Base-by-base conservation (phyloP, 2,329 filamentous ascomycete genomes). In the Escovopsis weberi region DNA sequence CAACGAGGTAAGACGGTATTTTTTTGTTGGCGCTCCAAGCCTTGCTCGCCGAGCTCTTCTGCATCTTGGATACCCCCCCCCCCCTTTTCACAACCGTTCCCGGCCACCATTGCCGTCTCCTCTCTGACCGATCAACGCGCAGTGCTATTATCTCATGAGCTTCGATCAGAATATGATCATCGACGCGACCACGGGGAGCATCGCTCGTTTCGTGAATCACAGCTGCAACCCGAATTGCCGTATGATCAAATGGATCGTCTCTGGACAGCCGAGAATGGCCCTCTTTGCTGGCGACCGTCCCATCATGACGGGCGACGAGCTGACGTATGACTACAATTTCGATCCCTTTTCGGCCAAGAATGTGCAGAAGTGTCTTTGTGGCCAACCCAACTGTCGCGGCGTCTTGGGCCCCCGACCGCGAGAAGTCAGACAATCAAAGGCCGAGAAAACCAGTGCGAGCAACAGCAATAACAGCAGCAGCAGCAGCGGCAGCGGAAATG, bases 161-260 rank as follows among this genome's bases (percentile, higher is more conserved):
- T 95, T 96, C 58, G 88, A 96, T 57, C 87, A 95, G 61, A 91
- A 93, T 61, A 91, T 96, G 79, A 94, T 96, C 54, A 94, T 98
- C 50, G 91, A 98, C 65, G 91, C 89, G 32, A 95, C 88, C 26
- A 86, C 85, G 43, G 91, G 91, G 54, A 94, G 85, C 50, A 94
- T 96, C 62, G 89, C 91, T 55, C 83, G 91, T 43, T 98, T 98
- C 60, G 88, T 98, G 59, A 98, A 98, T 59, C 91, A 98, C 61
- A 94, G 87, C 15, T 98, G 91, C 64, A 82, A 85, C 44, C 91
- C 91, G 3, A 98, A 98, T 58, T 96, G 89, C 63, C 78, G 83
- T 48, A 96, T 98, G 88, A 86, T 94, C 55, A 96, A 95, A 61
- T 94, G 87, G 86, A 89, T 88, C 47, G 91, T 98, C 43, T 80